Evolutionary conservation across 768 basidiomycete genomes (phyloP).

Genomic region (Rhizopogon sp.): DNA sequence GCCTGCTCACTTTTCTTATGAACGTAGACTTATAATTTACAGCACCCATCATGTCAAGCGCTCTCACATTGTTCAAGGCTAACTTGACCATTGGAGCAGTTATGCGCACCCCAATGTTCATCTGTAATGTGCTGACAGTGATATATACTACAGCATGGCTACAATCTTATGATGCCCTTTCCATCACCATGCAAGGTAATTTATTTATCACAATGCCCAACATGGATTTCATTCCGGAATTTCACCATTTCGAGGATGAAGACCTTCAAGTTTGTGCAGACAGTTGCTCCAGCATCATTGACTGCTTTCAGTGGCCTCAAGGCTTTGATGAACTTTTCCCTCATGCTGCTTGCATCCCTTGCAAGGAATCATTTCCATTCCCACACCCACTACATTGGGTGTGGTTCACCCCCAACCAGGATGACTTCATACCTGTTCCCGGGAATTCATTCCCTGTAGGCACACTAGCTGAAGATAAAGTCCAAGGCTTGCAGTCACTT

Average conservation of each 20-base stretch:
- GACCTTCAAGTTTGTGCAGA: neutral
- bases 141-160: neutral
- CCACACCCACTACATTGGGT: slow-evolving; percentile 1
- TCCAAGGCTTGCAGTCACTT: neutral
- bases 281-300: too few relatives aligned
- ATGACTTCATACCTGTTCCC: neutral
- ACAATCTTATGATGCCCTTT: neutral
- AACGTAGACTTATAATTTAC: neutral
- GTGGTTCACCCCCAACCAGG: neutral
- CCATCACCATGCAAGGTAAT: neutral
- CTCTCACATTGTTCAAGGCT: neutral
- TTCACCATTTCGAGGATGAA: neutral
- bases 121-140: neutral
- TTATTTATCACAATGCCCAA: neutral
- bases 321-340: too few relatives aligned
- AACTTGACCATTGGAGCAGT: neutral
- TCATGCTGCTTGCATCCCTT: neutral
- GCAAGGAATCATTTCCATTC: neutral
- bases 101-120: neutral
- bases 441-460: neutral
- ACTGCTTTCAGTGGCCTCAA: too few relatives aligned
- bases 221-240: neutral
- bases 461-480: neutral
- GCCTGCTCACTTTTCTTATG: neutral
- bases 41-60: neutral